Evolutionary conservation across 169 alveolate genomes (phyloP).

Genomic region (Blepharisma undulans): DNA sequence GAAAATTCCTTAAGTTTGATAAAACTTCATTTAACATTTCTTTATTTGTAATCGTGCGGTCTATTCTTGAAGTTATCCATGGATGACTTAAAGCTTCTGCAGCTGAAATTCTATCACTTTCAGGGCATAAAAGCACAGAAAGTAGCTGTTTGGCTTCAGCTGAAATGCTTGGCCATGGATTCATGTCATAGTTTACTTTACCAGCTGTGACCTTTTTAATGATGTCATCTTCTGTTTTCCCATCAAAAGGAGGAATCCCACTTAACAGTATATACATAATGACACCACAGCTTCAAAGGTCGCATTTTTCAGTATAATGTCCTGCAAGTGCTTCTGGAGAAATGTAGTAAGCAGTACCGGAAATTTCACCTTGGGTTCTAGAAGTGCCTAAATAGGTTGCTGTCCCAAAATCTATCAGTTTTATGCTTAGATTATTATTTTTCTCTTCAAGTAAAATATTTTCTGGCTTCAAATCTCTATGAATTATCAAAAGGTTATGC

Average conservation of each 20-base stretch:
- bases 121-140: slow-evolving; percentile 48
- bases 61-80: slow-evolving; percentile 54
- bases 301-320: slow-evolving; percentile 69
- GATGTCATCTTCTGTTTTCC: slow-evolving; percentile 72
- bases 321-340: slow-evolving; percentile 69
- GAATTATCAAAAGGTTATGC: slow-evolving; percentile 81
- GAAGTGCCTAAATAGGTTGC: slow-evolving; percentile 69
- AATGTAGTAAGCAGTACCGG: slow-evolving; percentile 61
- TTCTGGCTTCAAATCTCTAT: slow-evolving; percentile 87
- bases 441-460: slow-evolving; percentile 69
- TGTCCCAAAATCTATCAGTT: slow-evolving; percentile 88
- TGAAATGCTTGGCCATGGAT: slow-evolving; percentile 46
- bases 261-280: slow-evolving; percentile 62
- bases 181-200: slow-evolving; percentile 42
- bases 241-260: slow-evolving; percentile 79
- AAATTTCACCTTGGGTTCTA: slow-evolving; percentile 54
- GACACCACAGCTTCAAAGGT: slow-evolving; percentile 75
- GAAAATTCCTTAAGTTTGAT: slow-evolving; percentile 50
- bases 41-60: slow-evolving; percentile 27
- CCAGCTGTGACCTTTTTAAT: slow-evolving; percentile 68
- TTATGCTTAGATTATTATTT: slow-evolving; percentile 56
- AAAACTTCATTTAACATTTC: slow-evolving; percentile 38
- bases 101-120: slow-evolving; percentile 62
- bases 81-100: slow-evolving; percentile 62
- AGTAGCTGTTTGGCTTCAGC: slow-evolving; percentile 65